Evolutionary conservation across 129 eudicot species (phyloP).

Genomic region (Pittosporum tobira): DNA sequence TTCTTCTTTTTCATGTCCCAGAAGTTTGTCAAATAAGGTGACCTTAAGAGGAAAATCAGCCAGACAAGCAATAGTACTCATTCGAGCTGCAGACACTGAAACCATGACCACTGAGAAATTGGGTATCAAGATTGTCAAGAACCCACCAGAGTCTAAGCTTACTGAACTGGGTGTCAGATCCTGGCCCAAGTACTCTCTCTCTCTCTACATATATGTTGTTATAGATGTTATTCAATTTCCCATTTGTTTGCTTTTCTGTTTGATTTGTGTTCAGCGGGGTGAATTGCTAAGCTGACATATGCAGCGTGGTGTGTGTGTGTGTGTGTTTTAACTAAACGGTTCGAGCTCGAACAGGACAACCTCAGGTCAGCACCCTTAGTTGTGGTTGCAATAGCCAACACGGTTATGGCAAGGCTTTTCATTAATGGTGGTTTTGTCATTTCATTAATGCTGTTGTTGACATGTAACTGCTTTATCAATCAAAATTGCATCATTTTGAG

Average conservation of each 20-base stretch:
- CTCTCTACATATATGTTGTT: conserved; percentile 3
- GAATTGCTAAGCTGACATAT: too few species aligned
- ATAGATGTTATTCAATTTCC: neutral
- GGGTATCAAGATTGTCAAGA: conserved; percentile 61
- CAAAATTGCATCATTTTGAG: too few species aligned
- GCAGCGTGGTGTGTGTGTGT: too few species aligned
- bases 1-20: neutral
- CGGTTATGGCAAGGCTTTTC: too few species aligned
- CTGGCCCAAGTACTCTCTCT: conserved; percentile 69
- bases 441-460: too few species aligned
- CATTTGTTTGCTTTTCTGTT: neutral
- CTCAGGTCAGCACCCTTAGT: too few species aligned
- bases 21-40: neutral
- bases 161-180: conserved; percentile 65
- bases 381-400: too few species aligned
- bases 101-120: conserved; percentile 45
- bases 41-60: conserved; percentile 1
- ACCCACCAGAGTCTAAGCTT: conserved; percentile 75
- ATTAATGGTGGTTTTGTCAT: too few species aligned
- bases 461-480: too few species aligned
- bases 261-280: too few species aligned
- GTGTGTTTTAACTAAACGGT: too few species aligned
- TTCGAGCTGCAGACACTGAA: conserved; percentile 28
- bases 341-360: too few species aligned
- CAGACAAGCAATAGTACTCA: neutral